Conservation (phyloP, 1,284 basidiomycete genomes). For the Ceratobasidium sp. region DNA sequence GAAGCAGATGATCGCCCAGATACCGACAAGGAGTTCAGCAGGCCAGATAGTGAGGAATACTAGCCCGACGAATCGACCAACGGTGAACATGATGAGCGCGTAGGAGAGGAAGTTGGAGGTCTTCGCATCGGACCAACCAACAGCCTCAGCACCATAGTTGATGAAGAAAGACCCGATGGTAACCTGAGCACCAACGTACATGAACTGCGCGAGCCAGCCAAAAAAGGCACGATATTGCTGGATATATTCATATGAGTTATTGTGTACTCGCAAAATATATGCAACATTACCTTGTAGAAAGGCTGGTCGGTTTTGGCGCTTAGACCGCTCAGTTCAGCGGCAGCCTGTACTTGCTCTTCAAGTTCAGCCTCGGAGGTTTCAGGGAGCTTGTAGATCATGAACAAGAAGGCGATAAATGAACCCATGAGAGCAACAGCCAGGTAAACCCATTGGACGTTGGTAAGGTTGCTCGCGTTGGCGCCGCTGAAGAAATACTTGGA, state of each 20-base stretch:
- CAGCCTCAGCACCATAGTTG: conserved; percentile 53
- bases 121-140: conserved; percentile 47
- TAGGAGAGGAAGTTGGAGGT: conserved; percentile 54
- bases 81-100: conserved; percentile 44
- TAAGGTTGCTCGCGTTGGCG: conserved; percentile 50
- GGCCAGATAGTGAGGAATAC: conserved; percentile 52
- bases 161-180: conserved; percentile 57
- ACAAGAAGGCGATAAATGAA: conserved; percentile 52
- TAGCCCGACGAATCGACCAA: conserved; percentile 49
- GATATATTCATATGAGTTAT: conserved; percentile 46
- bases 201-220: conserved; percentile 54
- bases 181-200: conserved; percentile 56
- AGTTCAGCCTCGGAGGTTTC: conserved; percentile 56
- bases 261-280: conserved; percentile 63
- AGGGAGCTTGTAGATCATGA: conserved; percentile 59
- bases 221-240: conserved; percentile 41
- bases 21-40: conserved; percentile 51
- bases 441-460: conserved; percentile 58
- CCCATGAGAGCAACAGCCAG: conserved; percentile 53
- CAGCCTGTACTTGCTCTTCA: conserved; percentile 48
- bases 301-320: conserved; percentile 48
- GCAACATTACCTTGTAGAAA: conserved; percentile 73
- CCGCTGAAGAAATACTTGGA: conserved; percentile 59
- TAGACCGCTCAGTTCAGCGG: conserved; percentile 44
- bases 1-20: conserved; percentile 49